These are phyloP conservation scores for Cystobasidiopsis lactophilus DNA, from an alignment of 768 basidiomycete genomes.

Conservation along the genomic window DNA sequence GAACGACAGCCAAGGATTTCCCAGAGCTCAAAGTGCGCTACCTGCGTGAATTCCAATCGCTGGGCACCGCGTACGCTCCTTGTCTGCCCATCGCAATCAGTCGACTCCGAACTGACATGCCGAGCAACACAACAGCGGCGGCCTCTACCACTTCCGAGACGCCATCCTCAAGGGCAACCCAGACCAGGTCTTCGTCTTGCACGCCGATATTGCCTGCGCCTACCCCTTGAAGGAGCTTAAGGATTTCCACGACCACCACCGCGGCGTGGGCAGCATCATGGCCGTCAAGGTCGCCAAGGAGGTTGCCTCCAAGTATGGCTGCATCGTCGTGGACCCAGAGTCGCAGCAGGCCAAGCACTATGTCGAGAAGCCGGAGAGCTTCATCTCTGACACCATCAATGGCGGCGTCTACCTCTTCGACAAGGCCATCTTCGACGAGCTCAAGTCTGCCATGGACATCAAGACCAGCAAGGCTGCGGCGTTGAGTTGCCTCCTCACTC, in stretches of 20 bases:
- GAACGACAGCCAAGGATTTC: constrained; percentile 26
- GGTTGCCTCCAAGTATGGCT: constrained; percentile 27
- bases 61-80: constrained; percentile 25
- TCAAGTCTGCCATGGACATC: constrained; percentile 27
- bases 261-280: constrained; percentile 29
- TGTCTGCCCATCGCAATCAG: no score
- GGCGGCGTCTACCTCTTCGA: constrained; percentile 29
- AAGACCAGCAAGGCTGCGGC: constrained; percentile 25
- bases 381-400: constrained; percentile 28
- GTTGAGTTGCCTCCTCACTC: constrained; percentile 4
- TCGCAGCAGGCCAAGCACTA: constrained; percentile 22
- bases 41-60: constrained; percentile 27
- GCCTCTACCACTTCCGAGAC: constrained; percentile 14
- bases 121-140: background rate
- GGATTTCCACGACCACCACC: constrained; percentile 25
- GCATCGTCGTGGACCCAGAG: constrained; percentile 27
- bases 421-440: constrained; percentile 28
- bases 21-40: constrained; percentile 27
- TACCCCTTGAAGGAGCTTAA: constrained; percentile 23
- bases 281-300: constrained; percentile 27
- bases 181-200: constrained; percentile 29
- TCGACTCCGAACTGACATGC: no score
- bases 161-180: constrained; percentile 19
- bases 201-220: constrained; percentile 29
- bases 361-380: constrained; percentile 30